A percentile compares a stretch with the other conserved stretches of the same genome.
Conservation (phyloP, 139 green algal species). For the Chlorella sp. region DNA sequence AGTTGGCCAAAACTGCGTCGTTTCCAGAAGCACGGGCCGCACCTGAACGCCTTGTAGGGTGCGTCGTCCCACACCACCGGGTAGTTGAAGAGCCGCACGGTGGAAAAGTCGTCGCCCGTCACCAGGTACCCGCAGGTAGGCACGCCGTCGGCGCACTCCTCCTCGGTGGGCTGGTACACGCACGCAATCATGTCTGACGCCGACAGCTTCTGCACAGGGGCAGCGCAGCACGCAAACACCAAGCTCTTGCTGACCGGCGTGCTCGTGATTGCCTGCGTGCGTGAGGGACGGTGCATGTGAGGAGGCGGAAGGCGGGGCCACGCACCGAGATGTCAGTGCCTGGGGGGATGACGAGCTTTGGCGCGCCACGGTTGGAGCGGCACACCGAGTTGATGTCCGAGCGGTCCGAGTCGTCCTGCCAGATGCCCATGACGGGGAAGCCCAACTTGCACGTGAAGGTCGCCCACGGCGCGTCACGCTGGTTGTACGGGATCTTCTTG, state of each 20-base stretch:
- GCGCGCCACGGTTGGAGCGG: constrained; percentile 8
- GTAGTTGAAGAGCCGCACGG: constrained; percentile 53
- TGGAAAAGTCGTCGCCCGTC: constrained; percentile 47
- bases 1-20: no score
- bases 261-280: no score
- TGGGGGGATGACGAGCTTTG: no score
- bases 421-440: constrained; percentile 56
- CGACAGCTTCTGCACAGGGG: neutral
- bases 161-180: constrained; percentile 4
- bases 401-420: constrained; percentile 33
- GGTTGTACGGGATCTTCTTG: constrained; percentile 44
- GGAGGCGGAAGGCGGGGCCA: no score
- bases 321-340: no score
- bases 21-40: constrained; percentile 10
- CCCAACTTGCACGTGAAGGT: constrained; percentile 34
- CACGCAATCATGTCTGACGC: neutral
- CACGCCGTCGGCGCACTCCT: constrained; percentile 36
- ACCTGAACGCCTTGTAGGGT: constrained; percentile 47
- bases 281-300: no score
- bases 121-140: constrained; percentile 33
- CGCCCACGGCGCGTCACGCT: constrained; percentile 36
- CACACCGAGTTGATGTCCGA: constrained; percentile 46
- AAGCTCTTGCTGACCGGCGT: no score
- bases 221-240: no score
- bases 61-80: constrained; percentile 52